Percentiles rank a stretch among this genome's conserved stretches.
These are phyloP conservation scores for Papilionanthe hybrid DNA, from an alignment of 116 monocot species.

Conservation along the genomic window DNA sequence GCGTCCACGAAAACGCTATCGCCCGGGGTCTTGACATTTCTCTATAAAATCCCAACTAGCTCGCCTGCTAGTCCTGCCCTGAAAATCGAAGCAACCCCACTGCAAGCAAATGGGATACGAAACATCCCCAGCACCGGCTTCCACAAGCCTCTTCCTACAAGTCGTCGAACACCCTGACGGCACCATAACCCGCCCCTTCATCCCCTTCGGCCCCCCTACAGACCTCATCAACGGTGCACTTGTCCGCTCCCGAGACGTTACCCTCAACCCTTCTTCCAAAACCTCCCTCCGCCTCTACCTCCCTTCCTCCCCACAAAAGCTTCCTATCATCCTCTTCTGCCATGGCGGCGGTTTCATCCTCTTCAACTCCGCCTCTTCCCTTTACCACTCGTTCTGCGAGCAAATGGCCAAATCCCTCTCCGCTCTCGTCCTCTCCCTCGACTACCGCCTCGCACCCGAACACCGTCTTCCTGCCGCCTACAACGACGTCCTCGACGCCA, in stretches of 20 bases:
- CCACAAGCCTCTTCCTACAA: background rate
- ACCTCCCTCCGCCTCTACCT: slow-evolving; percentile 5
- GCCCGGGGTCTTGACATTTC: too few relatives aligned
- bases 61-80: too few relatives aligned
- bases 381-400: slow-evolving; percentile 2
- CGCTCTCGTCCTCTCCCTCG: slow-evolving; percentile 6
- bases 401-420: background rate
- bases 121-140: background rate
- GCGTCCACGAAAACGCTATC: too few relatives aligned
- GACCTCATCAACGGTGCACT: background rate
- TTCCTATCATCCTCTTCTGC: slow-evolving; percentile 5
- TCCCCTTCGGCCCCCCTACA: background rate
- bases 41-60: too few relatives aligned
- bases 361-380: background rate
- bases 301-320: background rate
- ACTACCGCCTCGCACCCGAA: slow-evolving; percentile 9
- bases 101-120: background rate
- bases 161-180: slow-evolving; percentile 8
- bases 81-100: too few relatives aligned
- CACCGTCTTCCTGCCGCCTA: slow-evolving; percentile 8
- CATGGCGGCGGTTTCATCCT: slow-evolving; percentile 8
- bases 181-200: slow-evolving; percentile 2
- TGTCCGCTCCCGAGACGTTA: background rate
- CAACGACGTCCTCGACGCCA: background rate
- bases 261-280: background rate